Percentiles rank a stretch among this genome's conserved stretches.
Evolutionary conservation across 2,329 filamentous ascomycete genomes (phyloP).

Genomic region (Pseudocercospora fijiensis): DNA sequence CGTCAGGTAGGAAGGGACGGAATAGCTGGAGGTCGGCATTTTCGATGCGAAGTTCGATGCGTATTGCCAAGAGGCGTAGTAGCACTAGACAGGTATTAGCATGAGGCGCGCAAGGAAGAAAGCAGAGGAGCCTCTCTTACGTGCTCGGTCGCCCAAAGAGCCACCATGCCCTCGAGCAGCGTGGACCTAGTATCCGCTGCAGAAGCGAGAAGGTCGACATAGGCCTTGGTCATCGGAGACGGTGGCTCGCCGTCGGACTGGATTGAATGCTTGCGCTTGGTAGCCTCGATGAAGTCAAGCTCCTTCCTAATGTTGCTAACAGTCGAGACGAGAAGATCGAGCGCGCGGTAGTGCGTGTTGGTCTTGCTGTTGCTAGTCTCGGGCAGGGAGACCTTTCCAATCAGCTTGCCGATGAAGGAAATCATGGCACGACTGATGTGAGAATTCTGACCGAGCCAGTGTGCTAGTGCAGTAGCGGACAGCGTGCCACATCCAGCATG

Average conservation of each 20-base stretch:
- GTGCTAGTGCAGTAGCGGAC: constrained; percentile 55
- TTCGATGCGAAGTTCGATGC: constrained; percentile 45
- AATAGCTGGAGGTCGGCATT: constrained; percentile 33
- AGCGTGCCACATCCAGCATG: constrained; percentile 64
- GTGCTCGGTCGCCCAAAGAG: constrained; percentile 76
- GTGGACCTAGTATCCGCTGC: constrained; percentile 52
- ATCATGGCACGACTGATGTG: constrained; percentile 71
- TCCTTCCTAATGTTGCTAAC: constrained; percentile 67
- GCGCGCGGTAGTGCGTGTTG: constrained; percentile 56
- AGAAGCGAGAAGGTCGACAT: constrained; percentile 61
- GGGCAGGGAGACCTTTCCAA: constrained; percentile 61
- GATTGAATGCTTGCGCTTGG: constrained; percentile 60
- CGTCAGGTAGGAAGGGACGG: constrained; percentile 36
- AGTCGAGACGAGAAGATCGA: constrained; percentile 63
- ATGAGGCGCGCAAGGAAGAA: not conserved
- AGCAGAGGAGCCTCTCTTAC: constrained; percentile 36
- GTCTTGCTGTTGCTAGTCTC: constrained; percentile 45
- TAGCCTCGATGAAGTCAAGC: constrained; percentile 65
- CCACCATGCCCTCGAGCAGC: constrained; percentile 66
- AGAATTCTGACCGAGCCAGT: constrained; percentile 71
- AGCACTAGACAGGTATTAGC: constrained; percentile 40
- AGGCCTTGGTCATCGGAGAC: constrained; percentile 52
- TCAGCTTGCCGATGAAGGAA: constrained; percentile 63
- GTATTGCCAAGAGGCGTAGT: constrained; percentile 51
- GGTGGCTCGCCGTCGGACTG: constrained; percentile 48